Conservation (phyloP, 805 yeast genomes). For the Candida incommunis region DNA sequence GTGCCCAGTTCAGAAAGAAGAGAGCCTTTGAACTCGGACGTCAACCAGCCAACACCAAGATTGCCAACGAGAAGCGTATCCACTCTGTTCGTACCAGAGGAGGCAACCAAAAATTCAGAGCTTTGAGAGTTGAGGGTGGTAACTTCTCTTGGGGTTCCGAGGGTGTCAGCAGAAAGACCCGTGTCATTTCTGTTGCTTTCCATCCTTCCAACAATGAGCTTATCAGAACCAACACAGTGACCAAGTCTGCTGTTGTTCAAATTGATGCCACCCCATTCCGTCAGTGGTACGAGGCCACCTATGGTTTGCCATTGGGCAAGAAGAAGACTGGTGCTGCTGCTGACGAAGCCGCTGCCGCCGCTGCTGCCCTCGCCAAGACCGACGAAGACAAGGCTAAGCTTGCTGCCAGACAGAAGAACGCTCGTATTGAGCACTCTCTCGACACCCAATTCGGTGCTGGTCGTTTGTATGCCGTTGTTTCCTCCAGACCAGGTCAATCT, state of each 20-base stretch:
- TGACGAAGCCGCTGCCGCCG: constrained; percentile 22
- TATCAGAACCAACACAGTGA: constrained; percentile 98
- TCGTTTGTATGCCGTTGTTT: constrained; percentile 95
- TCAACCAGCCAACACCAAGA: constrained; percentile 98
- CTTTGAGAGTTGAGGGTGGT: constrained; percentile 80
- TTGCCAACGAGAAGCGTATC: constrained; percentile 89
- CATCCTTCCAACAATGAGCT: constrained; percentile 99
- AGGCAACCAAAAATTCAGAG: constrained; percentile 99
- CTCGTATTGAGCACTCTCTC: constrained; percentile 82
- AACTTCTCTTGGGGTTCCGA: constrained; percentile 99
- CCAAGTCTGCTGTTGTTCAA: constrained; percentile 98
- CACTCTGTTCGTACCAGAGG: constrained; percentile 99
- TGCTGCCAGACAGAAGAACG: constrained; percentile 59
- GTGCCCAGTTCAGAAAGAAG: constrained; percentile 99
- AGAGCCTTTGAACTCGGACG: constrained; percentile 99
- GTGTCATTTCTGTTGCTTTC: constrained; percentile 95
- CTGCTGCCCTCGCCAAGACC: constrained; percentile 52
- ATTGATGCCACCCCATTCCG: constrained; percentile 99
- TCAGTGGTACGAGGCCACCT: constrained; percentile 98
- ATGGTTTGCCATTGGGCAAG: constrained; percentile 90
- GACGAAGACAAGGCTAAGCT: constrained; percentile 55
- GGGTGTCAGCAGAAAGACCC: constrained; percentile 97
- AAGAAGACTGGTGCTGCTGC: constrained; percentile 34
- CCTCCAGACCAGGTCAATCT: constrained; percentile 99
- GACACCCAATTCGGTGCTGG: constrained; percentile 97